Evolutionary conservation across 345 rosid species (phyloP).

Genomic region (Murraya paniculata): DNA sequence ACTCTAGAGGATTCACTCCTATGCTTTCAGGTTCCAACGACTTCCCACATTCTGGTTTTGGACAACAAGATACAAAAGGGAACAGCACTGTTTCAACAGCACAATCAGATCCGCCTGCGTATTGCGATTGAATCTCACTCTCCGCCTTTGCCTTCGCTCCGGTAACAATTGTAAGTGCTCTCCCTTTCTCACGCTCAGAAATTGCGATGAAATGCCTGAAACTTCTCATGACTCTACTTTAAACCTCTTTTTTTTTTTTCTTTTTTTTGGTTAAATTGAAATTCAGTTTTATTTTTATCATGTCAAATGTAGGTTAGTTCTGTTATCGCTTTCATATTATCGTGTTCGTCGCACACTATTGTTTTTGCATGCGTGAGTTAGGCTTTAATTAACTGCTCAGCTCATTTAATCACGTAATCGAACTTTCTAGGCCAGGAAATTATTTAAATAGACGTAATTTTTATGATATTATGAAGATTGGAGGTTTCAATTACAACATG

Average conservation of each 20-base stretch:
- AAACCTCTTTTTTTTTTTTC: no score
- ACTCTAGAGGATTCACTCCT: slow-evolving; percentile 16
- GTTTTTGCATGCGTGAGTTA: neutral
- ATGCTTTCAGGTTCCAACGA: neutral
- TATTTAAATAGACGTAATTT: neutral
- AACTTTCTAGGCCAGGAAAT: neutral
- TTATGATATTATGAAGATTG: neutral
- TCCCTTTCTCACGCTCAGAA: neutral
- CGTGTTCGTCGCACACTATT: neutral
- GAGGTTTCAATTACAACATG: neutral
- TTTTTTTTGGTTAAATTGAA: no score
- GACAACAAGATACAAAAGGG: no score
- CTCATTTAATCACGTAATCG: neutral
- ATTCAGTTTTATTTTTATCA: no score
- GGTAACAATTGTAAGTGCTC: slow-evolving; percentile 1
- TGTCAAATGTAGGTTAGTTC: no score
- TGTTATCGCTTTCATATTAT: no score
- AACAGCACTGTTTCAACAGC: neutral
- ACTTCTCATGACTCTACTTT: neutral
- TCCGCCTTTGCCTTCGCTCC: neutral
- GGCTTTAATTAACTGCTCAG: neutral
- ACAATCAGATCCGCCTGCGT: no score
- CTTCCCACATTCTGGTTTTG: neutral
- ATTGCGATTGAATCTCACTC: neutral
- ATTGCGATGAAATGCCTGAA: neutral